Base-by-base conservation (phyloP, 176 grass and related monocot genomes). In the Urochloa ruziziensis region DNA sequence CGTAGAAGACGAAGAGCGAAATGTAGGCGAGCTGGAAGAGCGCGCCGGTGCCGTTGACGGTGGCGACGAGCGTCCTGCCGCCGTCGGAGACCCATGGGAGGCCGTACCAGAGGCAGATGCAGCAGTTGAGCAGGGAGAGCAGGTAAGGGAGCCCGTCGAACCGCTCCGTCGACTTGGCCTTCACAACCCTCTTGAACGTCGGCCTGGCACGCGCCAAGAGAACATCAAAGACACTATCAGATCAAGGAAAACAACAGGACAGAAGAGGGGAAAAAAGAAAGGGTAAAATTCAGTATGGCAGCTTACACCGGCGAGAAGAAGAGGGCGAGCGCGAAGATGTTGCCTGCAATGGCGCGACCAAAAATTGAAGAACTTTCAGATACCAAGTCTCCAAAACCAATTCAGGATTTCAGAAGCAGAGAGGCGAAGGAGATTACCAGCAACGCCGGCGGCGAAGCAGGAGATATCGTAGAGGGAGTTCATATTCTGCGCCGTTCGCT, bases 21-120 rank as follows among this genome's bases (percentile, higher is more conserved):
- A 97, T 86, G 72, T 97, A 97, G 25, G 46, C 90, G 37, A 90
- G 79, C 69, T 97, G 91, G 70, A 97, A 91, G 0, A 77, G 73
- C 0, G 92, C 92, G 9, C 94, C 94, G 30, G 80, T 82, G 85
- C 87, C 86, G 69, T 97, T 97, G 91, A 94, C 91, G 12, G 94
- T 97, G 42, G 86, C 84, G 32, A 97, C 91, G 49, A 97, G 80
- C 35, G 89, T 18, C 68, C 89, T 83, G 30, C 84, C 89, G 30
- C 84, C 89, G 15, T 83, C 68, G 4, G 92, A 85, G 73, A 97
- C 83, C 48, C 78, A 92, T 0, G 94, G 94, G 40, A 97, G 88
- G 4, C 94, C 92, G n/a, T 97, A 97, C 94, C 94, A 97, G 47
- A 93, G 47, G 84, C 91, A 97, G 83, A 94, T 88, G 67, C 88